These are phyloP conservation scores for Breviolum minutum DNA, from an alignment of 73 alveolate genomes.

Conservation along the genomic window DNA sequence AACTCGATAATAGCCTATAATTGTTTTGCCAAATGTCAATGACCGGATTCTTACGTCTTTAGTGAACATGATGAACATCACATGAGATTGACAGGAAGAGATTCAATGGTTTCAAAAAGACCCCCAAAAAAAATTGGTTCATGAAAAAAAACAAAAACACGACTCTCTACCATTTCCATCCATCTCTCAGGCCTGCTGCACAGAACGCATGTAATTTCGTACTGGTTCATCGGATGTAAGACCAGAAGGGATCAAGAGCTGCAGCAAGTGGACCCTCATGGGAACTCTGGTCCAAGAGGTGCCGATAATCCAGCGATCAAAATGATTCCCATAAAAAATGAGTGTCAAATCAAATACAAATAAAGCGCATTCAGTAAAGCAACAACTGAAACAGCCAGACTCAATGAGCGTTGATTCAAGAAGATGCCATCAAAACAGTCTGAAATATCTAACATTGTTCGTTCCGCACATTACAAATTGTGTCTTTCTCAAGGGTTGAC, in stretches of 20 bases:
- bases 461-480: not conserved
- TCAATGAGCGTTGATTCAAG: not conserved
- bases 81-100: not conserved
- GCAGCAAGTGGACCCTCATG: conserved; percentile 44
- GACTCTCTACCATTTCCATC: not conserved
- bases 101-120: not conserved
- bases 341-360: not conserved
- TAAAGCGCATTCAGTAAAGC: not conserved
- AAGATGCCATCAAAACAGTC: not conserved
- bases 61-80: not conserved
- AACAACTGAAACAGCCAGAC: not conserved
- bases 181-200: conserved; percentile 25
- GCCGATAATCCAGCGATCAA: not conserved
- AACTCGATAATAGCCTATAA: too few species aligned
- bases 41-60: not conserved
- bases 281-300: not conserved
- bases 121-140: not conserved
- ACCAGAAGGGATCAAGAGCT: conserved; percentile 3
- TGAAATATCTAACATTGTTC: not conserved
- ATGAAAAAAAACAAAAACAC: too few species aligned
- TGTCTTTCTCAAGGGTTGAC: not conserved
- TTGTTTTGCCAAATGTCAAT: not conserved
- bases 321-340: not conserved
- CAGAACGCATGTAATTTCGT: conserved; percentile 73
- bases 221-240: conserved; percentile 34